These are phyloP conservation scores for Mortierella sp. DNA, from an alignment of 371 early-diverging fungal genomes.

Conservation along the genomic window DNA sequence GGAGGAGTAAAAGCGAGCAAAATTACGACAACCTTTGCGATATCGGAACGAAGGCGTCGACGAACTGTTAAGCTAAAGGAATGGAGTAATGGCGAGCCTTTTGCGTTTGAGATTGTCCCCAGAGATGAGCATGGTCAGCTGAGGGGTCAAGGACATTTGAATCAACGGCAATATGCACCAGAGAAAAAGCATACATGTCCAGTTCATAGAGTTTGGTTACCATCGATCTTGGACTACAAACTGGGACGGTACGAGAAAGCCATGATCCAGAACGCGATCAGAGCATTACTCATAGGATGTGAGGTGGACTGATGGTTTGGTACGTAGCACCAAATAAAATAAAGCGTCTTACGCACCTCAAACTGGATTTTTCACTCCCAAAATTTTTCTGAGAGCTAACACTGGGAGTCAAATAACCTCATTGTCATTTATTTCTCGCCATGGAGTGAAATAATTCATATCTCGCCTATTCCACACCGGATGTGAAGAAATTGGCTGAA, in stretches of 20 bases:
- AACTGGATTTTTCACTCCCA: too few species aligned
- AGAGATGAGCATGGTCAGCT: neutral
- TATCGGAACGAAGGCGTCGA: neutral
- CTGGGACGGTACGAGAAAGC: constrained; percentile 14
- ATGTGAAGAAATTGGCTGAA: too few species aligned
- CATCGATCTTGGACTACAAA: constrained; percentile 5
- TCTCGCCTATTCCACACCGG: too few species aligned
- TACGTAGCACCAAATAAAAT: neutral
- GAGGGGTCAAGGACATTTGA: neutral
- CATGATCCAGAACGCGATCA: constrained; percentile 17
- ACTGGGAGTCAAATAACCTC: too few species aligned
- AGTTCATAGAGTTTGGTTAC: neutral
- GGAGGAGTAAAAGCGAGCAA: neutral
- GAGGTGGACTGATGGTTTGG: neutral
- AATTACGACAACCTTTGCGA: neutral
- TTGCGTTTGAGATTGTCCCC: neutral
- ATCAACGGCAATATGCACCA: neutral
- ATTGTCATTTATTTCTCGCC: too few species aligned
- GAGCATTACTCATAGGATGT: constrained; percentile 13
- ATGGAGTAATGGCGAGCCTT: neutral
- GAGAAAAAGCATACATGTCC: constrained; percentile 9
- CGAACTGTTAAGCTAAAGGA: neutral
- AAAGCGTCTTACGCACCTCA: too few species aligned
- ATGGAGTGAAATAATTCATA: too few species aligned
- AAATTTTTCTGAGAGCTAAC: too few species aligned